Conservation (phyloP, 768 basidiomycete species). For the Rhizopogon sp. region DNA sequence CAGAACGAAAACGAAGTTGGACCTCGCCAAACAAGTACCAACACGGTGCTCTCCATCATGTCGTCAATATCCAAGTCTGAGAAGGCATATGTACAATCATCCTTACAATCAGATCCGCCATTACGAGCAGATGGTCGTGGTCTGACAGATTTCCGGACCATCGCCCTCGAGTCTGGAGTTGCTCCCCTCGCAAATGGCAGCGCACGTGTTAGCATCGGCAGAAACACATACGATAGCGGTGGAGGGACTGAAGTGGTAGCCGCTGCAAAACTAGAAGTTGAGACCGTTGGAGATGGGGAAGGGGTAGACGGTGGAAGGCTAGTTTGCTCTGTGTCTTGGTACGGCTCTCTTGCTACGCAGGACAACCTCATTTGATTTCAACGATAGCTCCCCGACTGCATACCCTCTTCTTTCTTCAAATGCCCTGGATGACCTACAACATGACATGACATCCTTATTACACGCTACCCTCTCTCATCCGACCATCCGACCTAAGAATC, state of each 20-base stretch:
- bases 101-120: constrained; percentile 53
- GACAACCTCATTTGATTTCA: constrained; percentile 17
- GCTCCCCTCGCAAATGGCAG: constrained; percentile 84
- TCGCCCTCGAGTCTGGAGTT: constrained; percentile 73
- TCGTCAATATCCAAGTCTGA: constrained; percentile 66
- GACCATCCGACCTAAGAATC: constrained; percentile 61
- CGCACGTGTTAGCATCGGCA: constrained; percentile 69
- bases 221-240: constrained; percentile 46
- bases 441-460: constrained; percentile 63
- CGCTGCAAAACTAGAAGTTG: constrained; percentile 77
- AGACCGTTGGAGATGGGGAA: constrained; percentile 39
- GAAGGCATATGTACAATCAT: constrained; percentile 67
- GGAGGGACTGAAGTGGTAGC: constrained; percentile 80
- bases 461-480: constrained; percentile 62
- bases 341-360: constrained; percentile 25
- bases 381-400: constrained; percentile 72
- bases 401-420: constrained; percentile 63
- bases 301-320: constrained; percentile 57
- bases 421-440: constrained; percentile 71
- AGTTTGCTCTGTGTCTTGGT: constrained; percentile 74
- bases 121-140: constrained; percentile 75
- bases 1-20: no score
- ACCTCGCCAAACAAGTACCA: not conserved
- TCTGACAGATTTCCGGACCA: constrained; percentile 58
- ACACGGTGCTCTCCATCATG: constrained; percentile 5